These are phyloP conservation scores for Hypericum androsaemum DNA, from an alignment of 345 rosid species.

Conservation along the genomic window DNA sequence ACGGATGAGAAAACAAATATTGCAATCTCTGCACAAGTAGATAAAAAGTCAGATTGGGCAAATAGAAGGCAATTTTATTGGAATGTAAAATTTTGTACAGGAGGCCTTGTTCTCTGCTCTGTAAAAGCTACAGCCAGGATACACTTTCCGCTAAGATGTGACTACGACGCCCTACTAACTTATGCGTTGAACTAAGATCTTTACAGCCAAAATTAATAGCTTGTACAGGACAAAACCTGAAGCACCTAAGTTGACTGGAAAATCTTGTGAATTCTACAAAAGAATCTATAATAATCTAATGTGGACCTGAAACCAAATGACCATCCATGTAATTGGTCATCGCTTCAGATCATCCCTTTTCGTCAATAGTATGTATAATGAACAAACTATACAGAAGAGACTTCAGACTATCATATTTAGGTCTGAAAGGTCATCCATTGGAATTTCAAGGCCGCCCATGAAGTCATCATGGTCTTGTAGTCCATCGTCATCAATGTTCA, in stretches of 20 bases:
- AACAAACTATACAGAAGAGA: conserved; percentile 55
- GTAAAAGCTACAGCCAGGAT: conserved; percentile 47
- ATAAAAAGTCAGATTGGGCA: conserved; percentile 17
- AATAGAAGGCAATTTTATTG: conserved; percentile 46
- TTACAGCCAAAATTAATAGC: conserved; percentile 53
- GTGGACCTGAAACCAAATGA: conserved; percentile 39
- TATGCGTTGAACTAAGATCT: conserved; percentile 36
- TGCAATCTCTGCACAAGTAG: background rate
- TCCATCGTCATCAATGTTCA: conserved; percentile 87
- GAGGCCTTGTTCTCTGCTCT: conserved; percentile 49
- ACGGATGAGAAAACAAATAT: background rate
- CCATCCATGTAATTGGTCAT: conserved; percentile 45
- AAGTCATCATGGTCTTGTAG: conserved; percentile 75
- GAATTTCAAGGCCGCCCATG: conserved; percentile 84
- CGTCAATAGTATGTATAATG: conserved; percentile 77
- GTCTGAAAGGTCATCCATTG: conserved; percentile 98
- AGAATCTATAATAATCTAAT: conserved; percentile 68
- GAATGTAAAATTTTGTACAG: conserved; percentile 70
- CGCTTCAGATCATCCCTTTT: conserved; percentile 38
- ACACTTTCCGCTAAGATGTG: conserved; percentile 39
- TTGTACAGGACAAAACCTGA: conserved; percentile 38
- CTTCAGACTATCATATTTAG: conserved; percentile 92
- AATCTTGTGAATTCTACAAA: conserved; percentile 43
- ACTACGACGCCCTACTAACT: conserved; percentile 42
- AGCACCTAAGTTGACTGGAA: conserved; percentile 39